A percentile compares a stretch with the other conserved stretches of the same genome.
Conservation (phyloP, 805 yeast species). For the Saturnispora saitoi region DNA sequence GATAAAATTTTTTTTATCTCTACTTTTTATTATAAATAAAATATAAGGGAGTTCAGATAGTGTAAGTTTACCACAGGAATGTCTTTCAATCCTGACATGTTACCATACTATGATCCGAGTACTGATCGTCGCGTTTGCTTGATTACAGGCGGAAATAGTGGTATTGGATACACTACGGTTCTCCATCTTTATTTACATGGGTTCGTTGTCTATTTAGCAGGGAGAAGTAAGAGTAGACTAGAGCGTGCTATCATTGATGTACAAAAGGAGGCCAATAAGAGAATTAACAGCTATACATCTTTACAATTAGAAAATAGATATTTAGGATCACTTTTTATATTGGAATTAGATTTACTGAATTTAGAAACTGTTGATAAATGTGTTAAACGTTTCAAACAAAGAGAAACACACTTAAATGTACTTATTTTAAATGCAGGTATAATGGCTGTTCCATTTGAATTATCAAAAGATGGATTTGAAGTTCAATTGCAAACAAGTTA, state of each 20-base stretch:
- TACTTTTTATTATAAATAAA: background rate
- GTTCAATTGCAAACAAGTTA: slow-evolving; percentile 74
- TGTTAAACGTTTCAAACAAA: slow-evolving; percentile 34
- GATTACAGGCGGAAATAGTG: slow-evolving; percentile 76
- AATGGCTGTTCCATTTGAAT: slow-evolving; percentile 62
- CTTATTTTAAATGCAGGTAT: slow-evolving; percentile 74
- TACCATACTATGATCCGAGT: slow-evolving; percentile 56
- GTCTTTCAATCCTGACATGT: slow-evolving; percentile 33
- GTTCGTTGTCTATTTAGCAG: slow-evolving; percentile 63
- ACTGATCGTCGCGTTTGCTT: slow-evolving; percentile 53
- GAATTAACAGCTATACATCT: slow-evolving; percentile 19
- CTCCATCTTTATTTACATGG: slow-evolving; percentile 76
- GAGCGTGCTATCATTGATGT: slow-evolving; percentile 49
- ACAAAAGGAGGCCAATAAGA: slow-evolving; percentile 40
- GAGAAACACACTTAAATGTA: slow-evolving; percentile 48
- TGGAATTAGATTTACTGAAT: slow-evolving; percentile 49
- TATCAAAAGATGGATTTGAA: slow-evolving; percentile 61
- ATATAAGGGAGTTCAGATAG: background rate
- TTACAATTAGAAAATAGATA: slow-evolving; percentile 19
- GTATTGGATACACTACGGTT: slow-evolving; percentile 71
- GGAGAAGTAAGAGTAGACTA: slow-evolving; percentile 52
- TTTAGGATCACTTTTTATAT: slow-evolving; percentile 43
- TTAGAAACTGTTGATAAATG: slow-evolving; percentile 41
- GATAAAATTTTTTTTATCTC: background rate
- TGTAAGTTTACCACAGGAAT: background rate